A percentile compares a stretch with the other conserved stretches of the same genome.
Evolutionary conservation across 2,329 filamentous ascomycete species (phyloP).

Genomic region (Scytalidium sp.): DNA sequence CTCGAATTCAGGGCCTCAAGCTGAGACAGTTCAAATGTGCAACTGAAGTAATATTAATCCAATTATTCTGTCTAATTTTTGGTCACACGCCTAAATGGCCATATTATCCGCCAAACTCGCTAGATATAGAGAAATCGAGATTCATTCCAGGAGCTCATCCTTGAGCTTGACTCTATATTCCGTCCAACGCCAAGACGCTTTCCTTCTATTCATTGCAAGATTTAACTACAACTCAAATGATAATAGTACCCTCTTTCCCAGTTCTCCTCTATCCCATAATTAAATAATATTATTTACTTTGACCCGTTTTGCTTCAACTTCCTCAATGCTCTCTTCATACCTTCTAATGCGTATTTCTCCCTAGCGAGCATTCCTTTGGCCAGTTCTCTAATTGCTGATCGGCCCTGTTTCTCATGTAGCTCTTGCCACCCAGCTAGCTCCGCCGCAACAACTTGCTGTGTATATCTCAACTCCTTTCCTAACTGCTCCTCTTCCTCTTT

Average conservation of each 20-base stretch:
- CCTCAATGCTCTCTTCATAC: conserved; percentile 75
- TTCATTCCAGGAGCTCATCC: background rate
- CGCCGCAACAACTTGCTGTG: conserved; percentile 86
- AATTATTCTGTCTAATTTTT: background rate
- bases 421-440: conserved; percentile 96
- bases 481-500: conserved; percentile 69
- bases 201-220: background rate
- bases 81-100: too few relatives aligned
- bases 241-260: too few relatives aligned
- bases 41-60: too few relatives aligned
- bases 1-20: too few relatives aligned
- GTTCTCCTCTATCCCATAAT: too few relatives aligned
- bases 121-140: background rate
- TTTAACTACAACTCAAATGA: background rate
- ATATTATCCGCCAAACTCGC: background rate
- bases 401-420: conserved; percentile 74
- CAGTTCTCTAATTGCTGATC: conserved; percentile 71
- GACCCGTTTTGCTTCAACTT: conserved; percentile 16
- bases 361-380: conserved; percentile 75
- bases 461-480: conserved; percentile 82
- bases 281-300: background rate
- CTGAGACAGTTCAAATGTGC: too few relatives aligned
- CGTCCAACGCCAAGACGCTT: background rate
- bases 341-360: conserved; percentile 76
- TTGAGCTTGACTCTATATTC: background rate